A percentile compares a stretch with the other conserved stretches of the same genome.
phyloP scores from a whole-genome alignment of 139 green algal species.

The Trebouxia sp. region DNA sequence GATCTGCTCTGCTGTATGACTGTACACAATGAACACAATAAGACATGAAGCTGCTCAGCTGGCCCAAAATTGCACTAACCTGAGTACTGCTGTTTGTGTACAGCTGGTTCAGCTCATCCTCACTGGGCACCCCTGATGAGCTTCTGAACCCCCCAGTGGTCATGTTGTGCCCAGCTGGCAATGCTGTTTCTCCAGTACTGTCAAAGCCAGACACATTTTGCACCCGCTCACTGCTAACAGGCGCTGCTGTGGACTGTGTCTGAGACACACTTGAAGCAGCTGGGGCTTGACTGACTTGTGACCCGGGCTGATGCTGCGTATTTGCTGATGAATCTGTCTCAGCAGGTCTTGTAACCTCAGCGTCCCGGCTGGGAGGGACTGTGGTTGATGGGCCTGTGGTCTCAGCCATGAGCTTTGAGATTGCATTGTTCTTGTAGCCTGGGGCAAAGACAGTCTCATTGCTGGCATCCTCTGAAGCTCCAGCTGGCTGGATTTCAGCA shows the following conservation, averaged over 20 bases:
- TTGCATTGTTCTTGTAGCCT: conserved; percentile 5
- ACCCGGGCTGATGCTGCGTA: too few species aligned
- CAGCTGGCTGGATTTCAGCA: conserved; percentile 5
- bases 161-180: neutral
- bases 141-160: conserved; percentile 16
- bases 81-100: too few species aligned
- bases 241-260: neutral
- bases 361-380: neutral
- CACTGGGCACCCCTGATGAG: conserved; percentile 11
- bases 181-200: neutral
- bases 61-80: too few species aligned
- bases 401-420: conserved; percentile 3
- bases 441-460: neutral
- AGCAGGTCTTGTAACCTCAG: too few species aligned
- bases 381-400: conserved; percentile 3
- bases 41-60: too few species aligned
- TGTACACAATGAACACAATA: too few species aligned
- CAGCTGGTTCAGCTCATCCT: conserved; percentile 9
- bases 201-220: neutral
- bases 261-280: neutral
- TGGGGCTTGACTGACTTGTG: too few species aligned
- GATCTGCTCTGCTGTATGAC: too few species aligned
- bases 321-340: too few species aligned
- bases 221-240: neutral
- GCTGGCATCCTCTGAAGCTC: neutral